Evolutionary conservation across 768 basidiomycete species (phyloP).

Genomic region (Inosperma sp.): DNA sequence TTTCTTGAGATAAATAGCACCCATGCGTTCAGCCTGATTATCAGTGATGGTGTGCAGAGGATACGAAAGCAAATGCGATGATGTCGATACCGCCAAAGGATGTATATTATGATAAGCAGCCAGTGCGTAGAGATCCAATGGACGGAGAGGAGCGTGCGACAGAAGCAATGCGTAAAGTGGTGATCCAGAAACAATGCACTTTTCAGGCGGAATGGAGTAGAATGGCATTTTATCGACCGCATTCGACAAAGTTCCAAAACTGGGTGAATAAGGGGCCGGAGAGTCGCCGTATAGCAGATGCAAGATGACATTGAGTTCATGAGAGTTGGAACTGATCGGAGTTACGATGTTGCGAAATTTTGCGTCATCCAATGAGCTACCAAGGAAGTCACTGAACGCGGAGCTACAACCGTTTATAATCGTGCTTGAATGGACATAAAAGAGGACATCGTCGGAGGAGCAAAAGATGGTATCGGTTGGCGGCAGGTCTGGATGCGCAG

Average conservation of each 20-base stretch:
- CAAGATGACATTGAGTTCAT: slow-evolving; percentile 50
- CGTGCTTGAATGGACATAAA: slow-evolving; percentile 49
- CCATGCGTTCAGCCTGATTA: slow-evolving; percentile 34
- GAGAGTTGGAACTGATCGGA: slow-evolving; percentile 40
- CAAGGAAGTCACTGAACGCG: slow-evolving; percentile 30
- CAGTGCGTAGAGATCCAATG: slow-evolving; percentile 40
- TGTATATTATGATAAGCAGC: slow-evolving; percentile 33
- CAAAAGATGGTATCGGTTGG: slow-evolving; percentile 34
- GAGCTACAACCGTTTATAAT: slow-evolving; percentile 44
- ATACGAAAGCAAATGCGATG: slow-evolving; percentile 37
- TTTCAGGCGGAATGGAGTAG: slow-evolving; percentile 22
- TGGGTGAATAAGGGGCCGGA: slow-evolving; percentile 48
- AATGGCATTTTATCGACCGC: slow-evolving; percentile 38
- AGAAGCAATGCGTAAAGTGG: slow-evolving; percentile 33
- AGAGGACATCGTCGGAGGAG: slow-evolving; percentile 58
- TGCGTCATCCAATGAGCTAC: slow-evolving; percentile 8
- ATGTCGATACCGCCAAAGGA: slow-evolving; percentile 35
- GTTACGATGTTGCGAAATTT: slow-evolving; percentile 32
- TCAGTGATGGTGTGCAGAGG: slow-evolving; percentile 34
- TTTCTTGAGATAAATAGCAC: slow-evolving; percentile 38
- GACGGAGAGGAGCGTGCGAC: slow-evolving; percentile 29
- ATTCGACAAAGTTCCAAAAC: slow-evolving; percentile 41
- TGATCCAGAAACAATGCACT: slow-evolving; percentile 23
- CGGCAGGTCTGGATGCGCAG: slow-evolving; percentile 11
- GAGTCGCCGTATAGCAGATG: slow-evolving; percentile 50